Evolutionary conservation across 208 protist genomes (phyloP).

Genomic region (Herpetomonas muscarum): DNA sequence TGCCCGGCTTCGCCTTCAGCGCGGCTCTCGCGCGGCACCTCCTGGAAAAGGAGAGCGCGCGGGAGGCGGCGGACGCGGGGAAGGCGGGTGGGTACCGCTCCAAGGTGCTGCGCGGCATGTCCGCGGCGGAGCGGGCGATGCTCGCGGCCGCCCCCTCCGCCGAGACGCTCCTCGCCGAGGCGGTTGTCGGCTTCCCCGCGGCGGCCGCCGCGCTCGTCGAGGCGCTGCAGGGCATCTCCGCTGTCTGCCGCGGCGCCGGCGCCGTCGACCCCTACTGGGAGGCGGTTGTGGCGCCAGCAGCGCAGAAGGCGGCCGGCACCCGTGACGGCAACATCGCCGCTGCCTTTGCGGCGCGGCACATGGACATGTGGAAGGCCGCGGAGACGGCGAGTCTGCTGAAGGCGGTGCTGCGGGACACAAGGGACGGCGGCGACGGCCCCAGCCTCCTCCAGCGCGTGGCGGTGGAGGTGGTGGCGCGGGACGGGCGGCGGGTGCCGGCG

Average conservation of each 20-base stretch:
- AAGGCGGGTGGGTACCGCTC: conserved; percentile 6
- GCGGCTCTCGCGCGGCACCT: conserved; percentile 70
- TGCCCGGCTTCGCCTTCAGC: conserved; percentile 78
- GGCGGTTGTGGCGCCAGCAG: conserved; percentile 2
- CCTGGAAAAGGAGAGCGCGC: conserved; percentile 46
- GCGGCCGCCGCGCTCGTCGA: conserved; percentile 53
- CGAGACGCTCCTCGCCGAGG: conserved; percentile 33
- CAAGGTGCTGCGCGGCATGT: conserved; percentile 56
- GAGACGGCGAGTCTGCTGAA: conserved; percentile 26
- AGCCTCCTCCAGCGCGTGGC: background rate
- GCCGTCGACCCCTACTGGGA: conserved; percentile 13
- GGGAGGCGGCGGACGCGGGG: conserved; percentile 7
- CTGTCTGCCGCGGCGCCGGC: conserved; percentile 15
- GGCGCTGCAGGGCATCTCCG: conserved; percentile 29
- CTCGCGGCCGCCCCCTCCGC: conserved; percentile 35
- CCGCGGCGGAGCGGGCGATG: conserved; percentile 19
- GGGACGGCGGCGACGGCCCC: background rate
- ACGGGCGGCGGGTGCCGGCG: too few relatives aligned
- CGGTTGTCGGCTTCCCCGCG: conserved; percentile 53
- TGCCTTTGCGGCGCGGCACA: conserved; percentile 60
- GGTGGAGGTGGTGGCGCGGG: too few relatives aligned
- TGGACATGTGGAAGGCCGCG: conserved; percentile 74
- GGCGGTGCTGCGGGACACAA: conserved; percentile 1
- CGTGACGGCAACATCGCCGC: conserved; percentile 22
- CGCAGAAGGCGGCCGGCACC: background rate